Evolutionary conservation across 805 yeast species (phyloP).

Genomic region (Sungouiozyma intestinalis): DNA sequence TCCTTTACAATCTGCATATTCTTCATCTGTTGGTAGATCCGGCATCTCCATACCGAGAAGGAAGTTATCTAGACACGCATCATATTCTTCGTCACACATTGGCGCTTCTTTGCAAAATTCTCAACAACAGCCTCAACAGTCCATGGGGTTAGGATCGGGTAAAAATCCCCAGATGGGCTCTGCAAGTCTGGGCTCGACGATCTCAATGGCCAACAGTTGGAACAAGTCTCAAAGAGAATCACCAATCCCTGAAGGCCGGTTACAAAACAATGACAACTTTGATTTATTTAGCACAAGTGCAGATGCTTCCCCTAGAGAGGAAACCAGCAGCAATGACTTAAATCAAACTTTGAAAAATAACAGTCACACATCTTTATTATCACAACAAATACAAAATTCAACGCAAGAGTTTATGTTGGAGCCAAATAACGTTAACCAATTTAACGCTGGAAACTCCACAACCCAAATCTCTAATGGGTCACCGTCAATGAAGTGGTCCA

Average conservation of each 20-base stretch:
- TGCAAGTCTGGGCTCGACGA: slow-evolving; percentile 9
- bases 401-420: background rate
- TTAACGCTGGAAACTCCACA: background rate
- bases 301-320: background rate
- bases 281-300: slow-evolving; percentile 3
- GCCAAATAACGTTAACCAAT: background rate
- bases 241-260: slow-evolving; percentile 1
- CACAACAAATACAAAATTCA: slow-evolving; percentile 22
- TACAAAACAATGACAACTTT: slow-evolving; percentile 1
- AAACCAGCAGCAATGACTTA: background rate
- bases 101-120: slow-evolving; percentile 22
- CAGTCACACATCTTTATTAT: slow-evolving; percentile 26
- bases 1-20: slow-evolving; percentile 15
- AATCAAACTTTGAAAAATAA: slow-evolving; percentile 1
- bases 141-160: slow-evolving; percentile 2
- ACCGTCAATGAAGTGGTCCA: slow-evolving; percentile 7
- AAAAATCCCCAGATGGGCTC: background rate
- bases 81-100: slow-evolving; percentile 24
- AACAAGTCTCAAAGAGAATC: slow-evolving; percentile 3
- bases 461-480: slow-evolving; percentile 1
- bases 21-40: slow-evolving; percentile 17
- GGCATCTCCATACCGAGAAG: slow-evolving; percentile 24
- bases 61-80: slow-evolving; percentile 21
- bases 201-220: slow-evolving; percentile 15
- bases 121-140: slow-evolving; percentile 11